A percentile compares a stretch with the other conserved stretches of the same genome.
These are phyloP conservation scores for Picocystis salinarum DNA, from an alignment of 139 green algal genomes.

Conservation along the genomic window DNA sequence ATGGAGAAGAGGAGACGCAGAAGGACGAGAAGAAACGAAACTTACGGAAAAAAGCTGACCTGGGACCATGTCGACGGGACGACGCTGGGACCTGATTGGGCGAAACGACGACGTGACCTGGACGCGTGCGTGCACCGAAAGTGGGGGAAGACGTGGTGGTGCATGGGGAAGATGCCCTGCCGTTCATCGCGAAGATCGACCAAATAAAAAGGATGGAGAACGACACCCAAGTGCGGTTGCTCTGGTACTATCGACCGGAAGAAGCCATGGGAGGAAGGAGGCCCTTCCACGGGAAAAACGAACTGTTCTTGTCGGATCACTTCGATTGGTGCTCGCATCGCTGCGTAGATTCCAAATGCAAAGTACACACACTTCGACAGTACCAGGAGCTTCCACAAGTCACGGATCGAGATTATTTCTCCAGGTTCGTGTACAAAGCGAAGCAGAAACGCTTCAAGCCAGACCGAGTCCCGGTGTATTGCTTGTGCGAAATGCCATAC, in stretches of 20 bases:
- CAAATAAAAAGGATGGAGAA: too few species aligned
- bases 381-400: slow-evolving; percentile 33
- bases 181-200: too few species aligned
- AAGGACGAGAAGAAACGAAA: too few species aligned
- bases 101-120: too few species aligned
- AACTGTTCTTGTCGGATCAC: slow-evolving; percentile 56
- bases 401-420: slow-evolving; percentile 37
- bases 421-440: slow-evolving; percentile 46
- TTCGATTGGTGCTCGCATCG: slow-evolving; percentile 22
- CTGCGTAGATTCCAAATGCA: slow-evolving; percentile 30
- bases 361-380: slow-evolving; percentile 31
- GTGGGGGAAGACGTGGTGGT: too few species aligned
- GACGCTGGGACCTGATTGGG: too few species aligned
- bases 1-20: too few species aligned
- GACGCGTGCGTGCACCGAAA: too few species aligned
- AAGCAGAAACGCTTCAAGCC: slow-evolving; percentile 22
- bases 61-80: too few species aligned
- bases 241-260: slow-evolving; percentile 67
- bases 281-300: slow-evolving; percentile 46
- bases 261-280: slow-evolving; percentile 44
- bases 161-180: too few species aligned
- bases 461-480: slow-evolving; percentile 59
- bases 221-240: slow-evolving; percentile 25
- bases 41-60: too few species aligned
- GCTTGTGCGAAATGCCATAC: slow-evolving; percentile 60